Conservation (phyloP, 768 basidiomycete species). For the Filobasidium wieringae region DNA sequence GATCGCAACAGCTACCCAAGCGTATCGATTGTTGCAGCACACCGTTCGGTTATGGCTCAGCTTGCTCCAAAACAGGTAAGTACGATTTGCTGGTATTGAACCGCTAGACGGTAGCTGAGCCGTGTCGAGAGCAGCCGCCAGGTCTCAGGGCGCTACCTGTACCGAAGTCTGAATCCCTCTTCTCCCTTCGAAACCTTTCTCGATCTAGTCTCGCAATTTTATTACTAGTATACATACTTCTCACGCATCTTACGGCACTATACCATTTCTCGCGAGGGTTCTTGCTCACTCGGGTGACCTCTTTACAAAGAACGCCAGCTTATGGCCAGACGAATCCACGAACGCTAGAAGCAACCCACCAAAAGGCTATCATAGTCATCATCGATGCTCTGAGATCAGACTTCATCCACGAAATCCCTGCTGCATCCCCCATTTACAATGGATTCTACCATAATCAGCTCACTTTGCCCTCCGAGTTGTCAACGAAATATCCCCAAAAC, state of each 20-base stretch:
- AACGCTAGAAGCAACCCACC: conserved; percentile 52
- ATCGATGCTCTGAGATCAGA: conserved; percentile 91
- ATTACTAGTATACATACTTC: conserved; percentile 42
- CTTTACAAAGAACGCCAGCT: conserved; percentile 48
- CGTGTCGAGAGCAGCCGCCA: no score
- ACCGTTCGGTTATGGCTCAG: no score
- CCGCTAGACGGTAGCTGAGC: no score
- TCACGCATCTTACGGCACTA: conserved; percentile 64
- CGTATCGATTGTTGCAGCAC: no score
- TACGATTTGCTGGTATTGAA: no score
- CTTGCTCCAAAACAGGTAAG: no score
- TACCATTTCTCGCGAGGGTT: conserved; percentile 88
- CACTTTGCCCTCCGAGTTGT: conserved; percentile 63
- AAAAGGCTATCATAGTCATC: conserved; percentile 68
- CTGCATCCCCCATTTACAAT: conserved; percentile 28
- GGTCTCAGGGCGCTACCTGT: no score
- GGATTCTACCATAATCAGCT: conserved; percentile 67
- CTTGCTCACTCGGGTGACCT: conserved; percentile 64
- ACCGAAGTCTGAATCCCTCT: no score
- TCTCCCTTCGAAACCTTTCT: conserved; percentile 20
- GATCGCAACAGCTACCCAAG: no score
- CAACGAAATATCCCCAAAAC: conserved; percentile 50
- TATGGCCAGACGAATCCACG: conserved; percentile 16
- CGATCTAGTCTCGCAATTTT: conserved; percentile 26
- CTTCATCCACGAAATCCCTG: conserved; percentile 48